Evolutionary conservation across 2,329 filamentous ascomycete genomes (phyloP).

Genomic region (Hypoxylon sp.): DNA sequence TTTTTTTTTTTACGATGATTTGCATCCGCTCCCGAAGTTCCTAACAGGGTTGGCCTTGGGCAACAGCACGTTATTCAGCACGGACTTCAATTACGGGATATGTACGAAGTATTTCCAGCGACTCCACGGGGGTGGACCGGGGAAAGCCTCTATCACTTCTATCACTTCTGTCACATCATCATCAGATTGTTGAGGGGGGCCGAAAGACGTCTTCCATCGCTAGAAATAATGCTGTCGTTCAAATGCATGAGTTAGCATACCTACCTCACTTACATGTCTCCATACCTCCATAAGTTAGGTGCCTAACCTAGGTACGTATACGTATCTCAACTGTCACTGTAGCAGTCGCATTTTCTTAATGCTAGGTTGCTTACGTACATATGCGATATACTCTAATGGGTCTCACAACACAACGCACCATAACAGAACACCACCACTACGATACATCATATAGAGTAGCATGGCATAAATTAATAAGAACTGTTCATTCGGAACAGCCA

Average conservation of each 20-base stretch:
- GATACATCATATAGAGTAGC: slow-evolving; percentile 27
- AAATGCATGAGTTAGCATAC: neutral
- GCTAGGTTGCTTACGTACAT: slow-evolving; percentile 29
- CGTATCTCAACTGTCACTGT: slow-evolving; percentile 18
- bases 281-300: neutral
- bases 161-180: slow-evolving; percentile 2
- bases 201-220: neutral
- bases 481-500: slow-evolving; percentile 6
- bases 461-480: slow-evolving; percentile 36
- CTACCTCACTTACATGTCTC: neutral
- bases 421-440: slow-evolving; percentile 17
- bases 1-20: slow-evolving; percentile 46
- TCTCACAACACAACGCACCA: slow-evolving; percentile 10
- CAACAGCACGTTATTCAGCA: slow-evolving; percentile 19
- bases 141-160: slow-evolving; percentile 14
- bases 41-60: slow-evolving; percentile 34
- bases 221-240: slow-evolving; percentile 17
- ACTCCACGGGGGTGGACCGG: slow-evolving; percentile 34
- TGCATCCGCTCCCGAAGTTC: slow-evolving; percentile 36
- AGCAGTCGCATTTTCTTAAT: slow-evolving; percentile 11
- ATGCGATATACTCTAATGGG: neutral
- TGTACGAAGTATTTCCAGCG: slow-evolving; percentile 7
- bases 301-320: slow-evolving; percentile 6
- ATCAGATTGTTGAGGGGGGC: slow-evolving; percentile 23
- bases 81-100: slow-evolving; percentile 29